Conservation (phyloP, 495 filamentous ascomycete genomes). For the Penicillium turbatum region DNA sequence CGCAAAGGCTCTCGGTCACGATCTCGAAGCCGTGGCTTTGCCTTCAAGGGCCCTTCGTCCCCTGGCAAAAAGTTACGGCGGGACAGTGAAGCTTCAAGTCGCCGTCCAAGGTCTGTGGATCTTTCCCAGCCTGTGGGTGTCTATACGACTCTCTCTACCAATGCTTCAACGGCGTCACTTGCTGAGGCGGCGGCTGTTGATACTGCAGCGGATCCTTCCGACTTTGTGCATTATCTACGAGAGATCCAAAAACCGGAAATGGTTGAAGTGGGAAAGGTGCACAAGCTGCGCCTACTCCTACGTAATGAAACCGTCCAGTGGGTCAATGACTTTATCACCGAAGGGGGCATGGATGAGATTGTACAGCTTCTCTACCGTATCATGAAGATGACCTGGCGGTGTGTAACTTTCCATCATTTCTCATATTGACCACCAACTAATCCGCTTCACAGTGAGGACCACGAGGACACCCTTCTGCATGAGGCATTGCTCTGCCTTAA, state of each 20-base stretch:
- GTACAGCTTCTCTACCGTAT: conserved; percentile 81
- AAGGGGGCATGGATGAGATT: conserved; percentile 90
- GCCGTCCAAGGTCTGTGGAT: conserved; percentile 43
- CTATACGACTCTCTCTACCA: conserved; percentile 44
- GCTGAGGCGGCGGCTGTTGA: conserved; percentile 39
- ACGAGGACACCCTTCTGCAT: conserved; percentile 89
- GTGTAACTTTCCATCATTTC: conserved; percentile 28
- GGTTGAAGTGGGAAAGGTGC: conserved; percentile 87
- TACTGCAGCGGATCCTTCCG: conserved; percentile 58
- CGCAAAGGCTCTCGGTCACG: conserved; percentile 56
- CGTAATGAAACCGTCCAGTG: conserved; percentile 93
- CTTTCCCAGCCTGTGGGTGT: conserved; percentile 42
- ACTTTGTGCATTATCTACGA: conserved; percentile 76
- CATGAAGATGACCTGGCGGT: conserved; percentile 96
- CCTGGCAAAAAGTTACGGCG: conserved; percentile 54
- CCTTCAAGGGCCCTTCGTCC: conserved; percentile 57
- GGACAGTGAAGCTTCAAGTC: conserved; percentile 37
- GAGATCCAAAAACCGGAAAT: conserved; percentile 73
- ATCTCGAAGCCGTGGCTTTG: conserved; percentile 73
- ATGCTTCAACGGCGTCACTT: conserved; percentile 39
- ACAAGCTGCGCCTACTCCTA: conserved; percentile 85
- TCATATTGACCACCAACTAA: conserved; percentile 12
- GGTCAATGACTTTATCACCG: conserved; percentile 85
- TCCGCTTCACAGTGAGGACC: conserved; percentile 71
- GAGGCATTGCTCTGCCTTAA: conserved; percentile 93